Evolutionary conservation across 129 eudicot species (phyloP).

Genomic region (Dittrichia graveolens): DNA sequence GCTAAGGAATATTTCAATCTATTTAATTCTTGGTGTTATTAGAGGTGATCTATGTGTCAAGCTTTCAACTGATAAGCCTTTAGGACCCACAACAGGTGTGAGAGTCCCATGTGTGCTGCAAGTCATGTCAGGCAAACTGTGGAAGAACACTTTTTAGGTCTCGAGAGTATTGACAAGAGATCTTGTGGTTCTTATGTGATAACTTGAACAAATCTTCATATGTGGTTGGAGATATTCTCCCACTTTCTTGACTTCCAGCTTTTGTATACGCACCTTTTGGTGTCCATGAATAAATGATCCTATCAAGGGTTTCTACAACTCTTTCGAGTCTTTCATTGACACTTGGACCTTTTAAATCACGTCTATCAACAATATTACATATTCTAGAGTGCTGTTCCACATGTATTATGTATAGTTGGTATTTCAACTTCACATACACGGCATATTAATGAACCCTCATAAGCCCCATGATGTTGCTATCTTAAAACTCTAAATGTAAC

Average conservation of each 20-base stretch:
- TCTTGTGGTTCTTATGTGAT: conserved; percentile 34
- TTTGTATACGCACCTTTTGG: conserved; percentile 57
- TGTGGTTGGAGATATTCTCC: conserved; percentile 47
- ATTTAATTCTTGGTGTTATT: no score
- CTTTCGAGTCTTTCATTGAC: conserved; percentile 87
- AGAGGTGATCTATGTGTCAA: no score
- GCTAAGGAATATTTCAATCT: conserved; percentile 67
- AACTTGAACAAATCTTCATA: conserved; percentile 50
- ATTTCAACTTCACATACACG: conserved; percentile 99
- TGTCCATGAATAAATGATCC: no score
- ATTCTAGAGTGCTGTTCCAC: conserved; percentile 96
- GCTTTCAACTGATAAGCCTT: conserved; percentile 60
- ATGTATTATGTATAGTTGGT: conserved; percentile 80
- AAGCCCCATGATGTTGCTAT: conserved; percentile 54
- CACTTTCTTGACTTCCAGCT: conserved; percentile 53
- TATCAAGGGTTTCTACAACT: conserved; percentile 86
- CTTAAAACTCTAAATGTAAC: conserved; percentile 51
- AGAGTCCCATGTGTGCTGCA: conserved; percentile 42
- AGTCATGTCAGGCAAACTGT: conserved; percentile 40
- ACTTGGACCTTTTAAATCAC: conserved; percentile 89
- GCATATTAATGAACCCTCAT: conserved; percentile 80
- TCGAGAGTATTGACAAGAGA: conserved; percentile 46
- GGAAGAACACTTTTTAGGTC: conserved; percentile 50
- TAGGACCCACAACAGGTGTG: conserved; percentile 48
- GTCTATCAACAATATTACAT: conserved; percentile 91